phyloP scores from a whole-genome alignment of 73 alveolate species.

The Tetrahymena malaccensis region DNA sequence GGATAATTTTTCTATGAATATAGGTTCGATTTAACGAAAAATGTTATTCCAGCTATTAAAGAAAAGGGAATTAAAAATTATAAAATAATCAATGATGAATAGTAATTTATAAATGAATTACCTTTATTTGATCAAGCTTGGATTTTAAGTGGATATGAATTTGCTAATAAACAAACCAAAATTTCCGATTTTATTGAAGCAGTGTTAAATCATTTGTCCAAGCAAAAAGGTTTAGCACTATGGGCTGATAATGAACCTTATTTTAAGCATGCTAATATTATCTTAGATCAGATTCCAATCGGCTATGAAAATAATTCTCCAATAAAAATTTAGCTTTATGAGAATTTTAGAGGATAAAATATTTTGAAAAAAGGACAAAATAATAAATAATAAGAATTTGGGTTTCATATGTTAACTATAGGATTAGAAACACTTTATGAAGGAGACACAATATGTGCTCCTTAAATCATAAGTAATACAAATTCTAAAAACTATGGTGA shows the following conservation, averaged over 20 bases:
- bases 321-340: not conserved
- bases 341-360: not conserved
- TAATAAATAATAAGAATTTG: not conserved
- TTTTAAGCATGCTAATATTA: not conserved
- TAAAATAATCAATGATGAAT: not conserved
- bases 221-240: not conserved
- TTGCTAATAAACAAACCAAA: not conserved
- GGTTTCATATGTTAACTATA: not conserved
- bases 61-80: not conserved
- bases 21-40: not conserved
- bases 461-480: not conserved
- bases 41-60: not conserved
- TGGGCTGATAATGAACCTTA: not conserved
- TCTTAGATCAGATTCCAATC: too few relatives aligned
- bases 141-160: not conserved
- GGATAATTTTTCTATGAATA: not conserved
- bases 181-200: not conserved
- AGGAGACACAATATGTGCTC: not conserved
- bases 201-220: not conserved
- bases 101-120: not conserved
- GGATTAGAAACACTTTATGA: not conserved
- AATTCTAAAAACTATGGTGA: not conserved
- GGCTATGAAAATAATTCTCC: not conserved
- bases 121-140: not conserved
- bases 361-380: not conserved